These are phyloP conservation scores for Saccharomycopsis hybrid DNA, from an alignment of 1,139 yeast genomes.

Conservation along the genomic window DNA sequence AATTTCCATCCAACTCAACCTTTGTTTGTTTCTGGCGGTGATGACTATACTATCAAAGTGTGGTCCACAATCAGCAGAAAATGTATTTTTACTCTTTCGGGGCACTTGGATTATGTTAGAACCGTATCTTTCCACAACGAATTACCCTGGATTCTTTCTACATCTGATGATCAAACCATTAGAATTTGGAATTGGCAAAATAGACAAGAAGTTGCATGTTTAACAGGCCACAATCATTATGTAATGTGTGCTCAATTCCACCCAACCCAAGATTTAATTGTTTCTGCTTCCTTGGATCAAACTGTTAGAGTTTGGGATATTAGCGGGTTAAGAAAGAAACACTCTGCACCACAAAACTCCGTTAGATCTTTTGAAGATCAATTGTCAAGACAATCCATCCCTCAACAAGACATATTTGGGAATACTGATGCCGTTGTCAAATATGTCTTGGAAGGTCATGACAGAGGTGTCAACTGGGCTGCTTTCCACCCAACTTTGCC, in stretches of 20 bases:
- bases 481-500: constrained; percentile 97
- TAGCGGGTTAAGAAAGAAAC: constrained; percentile 89
- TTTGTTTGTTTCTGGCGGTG: constrained; percentile 94
- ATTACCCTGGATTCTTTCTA: constrained; percentile 94
- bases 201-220: constrained; percentile 92
- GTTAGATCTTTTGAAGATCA: constrained; percentile 70
- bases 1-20: constrained; percentile 98
- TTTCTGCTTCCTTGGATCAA: constrained; percentile 94
- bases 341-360: constrained; percentile 66
- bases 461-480: constrained; percentile 98
- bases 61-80: constrained; percentile 94
- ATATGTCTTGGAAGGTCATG: constrained; percentile 95
- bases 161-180: constrained; percentile 97
- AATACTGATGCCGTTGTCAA: constrained; percentile 91
- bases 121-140: constrained; percentile 94
- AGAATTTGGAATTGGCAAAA: constrained; percentile 99
- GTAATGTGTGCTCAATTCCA: constrained; percentile 99
- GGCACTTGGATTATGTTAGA: constrained; percentile 94
- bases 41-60: constrained; percentile 89
- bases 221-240: constrained; percentile 97
- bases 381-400: constrained; percentile 46
- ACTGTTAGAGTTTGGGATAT: constrained; percentile 99
- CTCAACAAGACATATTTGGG: constrained; percentile 91
- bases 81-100: constrained; percentile 82
- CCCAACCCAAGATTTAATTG: constrained; percentile 89